Conservation (phyloP, 2,329 filamentous ascomycete species). For the Fusarium armeniacum region DNA sequence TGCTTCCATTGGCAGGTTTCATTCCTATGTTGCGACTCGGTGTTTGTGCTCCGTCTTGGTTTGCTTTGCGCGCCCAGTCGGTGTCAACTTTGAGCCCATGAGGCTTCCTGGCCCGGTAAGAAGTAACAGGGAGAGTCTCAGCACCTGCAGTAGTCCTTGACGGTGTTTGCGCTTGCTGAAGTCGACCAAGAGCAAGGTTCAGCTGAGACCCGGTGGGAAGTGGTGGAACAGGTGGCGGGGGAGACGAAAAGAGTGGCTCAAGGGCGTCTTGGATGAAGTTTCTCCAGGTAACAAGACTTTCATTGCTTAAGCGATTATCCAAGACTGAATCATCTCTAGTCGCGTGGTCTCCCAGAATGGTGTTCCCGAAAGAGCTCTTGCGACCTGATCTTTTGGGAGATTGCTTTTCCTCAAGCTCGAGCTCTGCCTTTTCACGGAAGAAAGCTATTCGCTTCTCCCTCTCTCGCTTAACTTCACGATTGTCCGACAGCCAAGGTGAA, state of each 20-base stretch:
- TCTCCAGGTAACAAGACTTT: slow-evolving; percentile 44
- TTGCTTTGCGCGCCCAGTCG: slow-evolving; percentile 42
- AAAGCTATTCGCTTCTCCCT: slow-evolving; percentile 42
- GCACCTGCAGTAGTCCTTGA: slow-evolving; percentile 12
- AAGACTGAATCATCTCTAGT: slow-evolving; percentile 8
- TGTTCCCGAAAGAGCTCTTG: slow-evolving; percentile 32
- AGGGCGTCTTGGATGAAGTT: slow-evolving; percentile 46
- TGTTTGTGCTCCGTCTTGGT: slow-evolving; percentile 38
- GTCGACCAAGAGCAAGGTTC: slow-evolving; percentile 27
- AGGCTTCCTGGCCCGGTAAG: slow-evolving; percentile 48
- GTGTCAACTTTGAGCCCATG: slow-evolving; percentile 47
- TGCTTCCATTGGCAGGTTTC: slow-evolving; percentile 23
- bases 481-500: slow-evolving; percentile 44
- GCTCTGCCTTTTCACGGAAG: slow-evolving; percentile 44
- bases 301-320: slow-evolving; percentile 40
- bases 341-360: slow-evolving; percentile 25
- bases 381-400: slow-evolving; percentile 20
- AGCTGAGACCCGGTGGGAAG: slow-evolving; percentile 42
- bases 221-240: slow-evolving; percentile 49
- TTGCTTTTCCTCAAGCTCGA: slow-evolving; percentile 17
- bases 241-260: slow-evolving; percentile 45
- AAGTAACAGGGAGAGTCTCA: slow-evolving; percentile 13
- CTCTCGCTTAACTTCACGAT: slow-evolving; percentile 36
- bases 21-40: slow-evolving; percentile 24
- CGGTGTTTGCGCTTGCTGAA: slow-evolving; percentile 17